A percentile compares a stretch with the other conserved stretches of the same genome.
These are phyloP conservation scores for Gypsophila paniculata DNA, from an alignment of 179 eudicot genomes.

Conservation along the genomic window DNA sequence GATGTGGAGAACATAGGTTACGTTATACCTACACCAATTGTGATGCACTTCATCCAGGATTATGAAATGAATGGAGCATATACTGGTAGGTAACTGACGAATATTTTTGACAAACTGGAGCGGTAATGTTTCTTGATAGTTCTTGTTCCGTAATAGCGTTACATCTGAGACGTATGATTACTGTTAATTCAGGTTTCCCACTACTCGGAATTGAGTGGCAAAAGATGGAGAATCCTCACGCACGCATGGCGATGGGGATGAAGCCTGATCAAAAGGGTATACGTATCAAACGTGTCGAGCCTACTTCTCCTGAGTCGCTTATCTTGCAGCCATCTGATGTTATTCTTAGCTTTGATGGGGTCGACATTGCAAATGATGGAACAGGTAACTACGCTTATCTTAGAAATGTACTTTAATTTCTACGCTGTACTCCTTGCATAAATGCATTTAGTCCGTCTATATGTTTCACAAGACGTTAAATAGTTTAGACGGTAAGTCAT, in stretches of 20 bases:
- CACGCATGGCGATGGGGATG: slow-evolving; percentile 77
- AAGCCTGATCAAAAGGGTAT: slow-evolving; percentile 81
- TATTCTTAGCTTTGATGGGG: slow-evolving; percentile 83
- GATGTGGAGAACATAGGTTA: slow-evolving; percentile 89
- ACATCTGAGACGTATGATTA: neutral
- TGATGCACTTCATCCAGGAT: slow-evolving; percentile 75
- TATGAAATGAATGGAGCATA: slow-evolving; percentile 86
- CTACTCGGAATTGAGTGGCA: slow-evolving; percentile 91
- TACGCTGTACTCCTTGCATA: neutral
- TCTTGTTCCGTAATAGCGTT: neutral
- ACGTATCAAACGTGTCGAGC: slow-evolving; percentile 72
- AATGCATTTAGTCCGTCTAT: neutral
- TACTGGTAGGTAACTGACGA: slow-evolving; percentile 48
- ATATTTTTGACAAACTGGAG: neutral
- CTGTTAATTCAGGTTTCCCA: slow-evolving; percentile 55
- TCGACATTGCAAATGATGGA: slow-evolving; percentile 88
- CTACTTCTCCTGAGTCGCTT: slow-evolving; percentile 66
- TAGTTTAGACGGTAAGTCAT: too few relatives aligned
- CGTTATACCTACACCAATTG: slow-evolving; percentile 93
- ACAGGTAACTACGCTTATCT: slow-evolving; percentile 46
- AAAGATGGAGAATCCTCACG: slow-evolving; percentile 89
- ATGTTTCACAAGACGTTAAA: neutral
- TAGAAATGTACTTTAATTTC: neutral
- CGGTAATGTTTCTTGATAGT: neutral
- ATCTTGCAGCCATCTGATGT: slow-evolving; percentile 77